Conservation (phyloP, 768 basidiomycete genomes). For the Lactifluus hygrophoroides region DNA sequence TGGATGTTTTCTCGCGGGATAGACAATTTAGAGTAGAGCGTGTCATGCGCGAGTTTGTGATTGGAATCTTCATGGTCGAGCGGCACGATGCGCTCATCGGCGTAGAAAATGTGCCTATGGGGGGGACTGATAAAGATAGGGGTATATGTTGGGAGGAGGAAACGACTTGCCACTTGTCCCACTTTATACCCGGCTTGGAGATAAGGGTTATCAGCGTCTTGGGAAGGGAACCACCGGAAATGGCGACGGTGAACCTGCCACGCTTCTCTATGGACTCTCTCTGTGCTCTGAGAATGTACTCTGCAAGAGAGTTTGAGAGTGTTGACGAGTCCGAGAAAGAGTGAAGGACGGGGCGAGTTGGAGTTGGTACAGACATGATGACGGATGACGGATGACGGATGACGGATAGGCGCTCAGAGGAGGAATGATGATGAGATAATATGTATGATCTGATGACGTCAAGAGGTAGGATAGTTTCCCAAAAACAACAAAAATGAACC, state of each 20-base stretch:
- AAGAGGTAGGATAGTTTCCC: too few species aligned
- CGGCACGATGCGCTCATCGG: conserved; percentile 91
- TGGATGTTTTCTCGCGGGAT: conserved; percentile 75
- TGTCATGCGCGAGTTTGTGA: conserved; percentile 62
- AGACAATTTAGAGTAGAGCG: conserved; percentile 76
- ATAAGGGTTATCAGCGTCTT: conserved; percentile 69
- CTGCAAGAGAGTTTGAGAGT: conserved; percentile 61
- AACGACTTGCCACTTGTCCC: conserved; percentile 80
- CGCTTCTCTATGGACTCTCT: conserved; percentile 83
- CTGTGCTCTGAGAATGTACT: conserved; percentile 81
- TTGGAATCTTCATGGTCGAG: conserved; percentile 92
- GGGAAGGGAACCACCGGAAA: conserved; percentile 91
- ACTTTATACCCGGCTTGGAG: conserved; percentile 56
- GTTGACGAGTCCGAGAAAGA: conserved; percentile 51
- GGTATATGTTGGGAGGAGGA: background rate
- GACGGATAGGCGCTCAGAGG: background rate
- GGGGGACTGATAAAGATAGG: background rate
- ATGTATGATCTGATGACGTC: conserved; percentile 5
- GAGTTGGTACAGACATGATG: background rate
- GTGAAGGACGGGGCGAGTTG: conserved; percentile 55
- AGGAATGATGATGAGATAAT: background rate
- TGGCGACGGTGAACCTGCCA: conserved; percentile 84
- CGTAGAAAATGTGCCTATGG: conserved; percentile 92
- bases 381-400: too few species aligned
- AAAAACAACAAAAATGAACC: background rate